phyloP scores from a whole-genome alignment of 2,329 filamentous ascomycete species.

The Fusarium armeniacum region DNA sequence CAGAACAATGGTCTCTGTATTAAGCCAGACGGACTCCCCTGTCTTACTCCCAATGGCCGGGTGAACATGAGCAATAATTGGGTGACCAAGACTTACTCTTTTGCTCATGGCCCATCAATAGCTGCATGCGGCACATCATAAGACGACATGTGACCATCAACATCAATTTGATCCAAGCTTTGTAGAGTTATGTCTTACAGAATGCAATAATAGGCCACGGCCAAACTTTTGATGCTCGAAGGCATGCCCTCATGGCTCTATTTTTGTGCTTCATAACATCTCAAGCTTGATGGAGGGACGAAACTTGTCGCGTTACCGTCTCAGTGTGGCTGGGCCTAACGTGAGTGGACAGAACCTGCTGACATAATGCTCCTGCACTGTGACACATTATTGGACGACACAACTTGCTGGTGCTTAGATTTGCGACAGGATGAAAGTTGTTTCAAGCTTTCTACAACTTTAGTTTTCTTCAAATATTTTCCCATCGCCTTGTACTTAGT shows the following conservation, averaged over 20 bases:
- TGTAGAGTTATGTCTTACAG: neutral
- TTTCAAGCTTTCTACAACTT: conserved; percentile 18
- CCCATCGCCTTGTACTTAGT: neutral
- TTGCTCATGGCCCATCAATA: conserved; percentile 14
- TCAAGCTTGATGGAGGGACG: neutral
- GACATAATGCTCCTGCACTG: conserved; percentile 32
- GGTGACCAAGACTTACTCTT: neutral
- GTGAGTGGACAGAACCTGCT: conserved; percentile 21
- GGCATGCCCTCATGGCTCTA: conserved; percentile 7
- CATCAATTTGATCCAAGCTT: neutral
- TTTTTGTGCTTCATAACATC: conserved; percentile 16
- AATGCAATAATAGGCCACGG: neutral
- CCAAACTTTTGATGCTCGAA: conserved; percentile 5
- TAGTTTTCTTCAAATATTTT: conserved; percentile 12
- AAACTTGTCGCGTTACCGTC: conserved; percentile 17
- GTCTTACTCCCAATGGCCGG: neutral
- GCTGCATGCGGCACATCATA: conserved; percentile 34
- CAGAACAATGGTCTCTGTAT: neutral
- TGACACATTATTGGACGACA: conserved; percentile 38
- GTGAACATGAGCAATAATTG: neutral
- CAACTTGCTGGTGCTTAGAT: conserved; percentile 27
- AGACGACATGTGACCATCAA: conserved; percentile 18
- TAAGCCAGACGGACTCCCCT: neutral
- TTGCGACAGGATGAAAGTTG: conserved; percentile 44
- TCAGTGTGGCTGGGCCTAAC: conserved; percentile 11